Percentiles rank a stretch among this genome's conserved stretches.
phyloP scores from a whole-genome alignment of 257 asterid species.

The Scutellaria minor region DNA sequence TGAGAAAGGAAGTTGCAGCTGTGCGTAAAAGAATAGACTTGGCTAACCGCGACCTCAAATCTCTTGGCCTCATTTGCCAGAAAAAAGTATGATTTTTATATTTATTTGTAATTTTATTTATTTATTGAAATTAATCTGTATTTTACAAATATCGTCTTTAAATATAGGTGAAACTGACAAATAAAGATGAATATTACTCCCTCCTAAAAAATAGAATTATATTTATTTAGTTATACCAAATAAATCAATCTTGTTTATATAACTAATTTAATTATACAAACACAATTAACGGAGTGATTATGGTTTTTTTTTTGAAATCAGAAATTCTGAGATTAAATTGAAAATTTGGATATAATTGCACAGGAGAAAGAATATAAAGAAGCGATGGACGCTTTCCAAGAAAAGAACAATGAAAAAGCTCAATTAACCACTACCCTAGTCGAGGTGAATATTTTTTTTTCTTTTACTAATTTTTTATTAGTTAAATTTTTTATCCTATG shows the following conservation, averaged over 20 bases:
- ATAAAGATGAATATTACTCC: too few relatives aligned
- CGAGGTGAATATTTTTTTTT: constrained; percentile 56
- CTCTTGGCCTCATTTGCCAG: constrained; percentile 71
- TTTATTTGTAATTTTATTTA: not conserved
- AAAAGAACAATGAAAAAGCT: constrained; percentile 76
- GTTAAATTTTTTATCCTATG: not conserved
- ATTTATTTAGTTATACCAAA: too few relatives aligned
- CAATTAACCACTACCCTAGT: constrained; percentile 69
- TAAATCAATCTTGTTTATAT: too few relatives aligned
- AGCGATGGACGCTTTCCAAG: constrained; percentile 68
- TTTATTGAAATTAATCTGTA: not conserved
- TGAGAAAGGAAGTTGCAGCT: constrained; percentile 79
- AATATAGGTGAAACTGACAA: too few relatives aligned
- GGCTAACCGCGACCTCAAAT: constrained; percentile 73
- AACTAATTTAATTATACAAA: too few relatives aligned
- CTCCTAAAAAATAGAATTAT: too few relatives aligned
- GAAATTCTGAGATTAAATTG: too few relatives aligned
- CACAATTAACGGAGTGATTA: too few relatives aligned
- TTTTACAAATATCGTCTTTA: not conserved
- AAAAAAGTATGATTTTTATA: constrained; percentile 57
- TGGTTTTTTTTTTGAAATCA: too few relatives aligned
- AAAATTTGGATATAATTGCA: constrained; percentile 7
- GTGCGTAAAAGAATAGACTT: constrained; percentile 76
- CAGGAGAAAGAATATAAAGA: constrained; percentile 95
- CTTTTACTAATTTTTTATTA: not conserved